Evolutionary conservation across 352 stramenopile genomes (phyloP).

Genomic region (Phytophthora hybrid): DNA sequence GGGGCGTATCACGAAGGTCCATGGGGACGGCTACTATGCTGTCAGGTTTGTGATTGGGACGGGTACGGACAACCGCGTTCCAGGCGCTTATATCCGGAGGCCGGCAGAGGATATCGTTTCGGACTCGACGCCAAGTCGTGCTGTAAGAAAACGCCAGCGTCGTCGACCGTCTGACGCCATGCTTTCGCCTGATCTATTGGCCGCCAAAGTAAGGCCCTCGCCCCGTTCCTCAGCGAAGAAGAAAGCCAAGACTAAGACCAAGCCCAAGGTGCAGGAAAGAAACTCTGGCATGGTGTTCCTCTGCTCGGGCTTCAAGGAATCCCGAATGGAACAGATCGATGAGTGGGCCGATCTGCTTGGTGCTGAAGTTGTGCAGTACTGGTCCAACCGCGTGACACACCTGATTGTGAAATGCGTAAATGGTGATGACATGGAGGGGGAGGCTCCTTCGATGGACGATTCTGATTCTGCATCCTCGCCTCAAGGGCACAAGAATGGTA

Average conservation of each 20-base stretch:
- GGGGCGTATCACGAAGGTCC: constrained; percentile 74
- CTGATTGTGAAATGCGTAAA: constrained; percentile 84
- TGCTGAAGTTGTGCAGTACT: constrained; percentile 59
- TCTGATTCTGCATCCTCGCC: constrained; percentile 29
- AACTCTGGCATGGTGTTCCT: constrained; percentile 60
- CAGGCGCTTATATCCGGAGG: constrained; percentile 49
- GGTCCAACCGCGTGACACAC: constrained; percentile 76
- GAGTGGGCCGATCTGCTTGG: constrained; percentile 52
- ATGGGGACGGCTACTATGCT: constrained; percentile 64
- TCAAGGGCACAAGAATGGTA: constrained; percentile 32
- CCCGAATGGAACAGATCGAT: constrained; percentile 51
- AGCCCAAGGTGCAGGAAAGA: constrained; percentile 24
- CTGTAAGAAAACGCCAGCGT: constrained; percentile 44
- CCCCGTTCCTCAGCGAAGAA: constrained; percentile 19
- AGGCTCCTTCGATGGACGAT: constrained; percentile 31
- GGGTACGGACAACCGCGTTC: constrained; percentile 41
- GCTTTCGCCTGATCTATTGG: constrained; percentile 20
- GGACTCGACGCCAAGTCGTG: constrained; percentile 51
- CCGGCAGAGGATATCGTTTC: constrained; percentile 48
- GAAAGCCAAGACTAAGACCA: constrained; percentile 28
- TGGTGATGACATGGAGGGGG: constrained; percentile 41
- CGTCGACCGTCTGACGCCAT: constrained; percentile 24
- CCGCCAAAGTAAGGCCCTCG: constrained; percentile 15
- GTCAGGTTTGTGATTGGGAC: constrained; percentile 69
- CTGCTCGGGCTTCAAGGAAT: constrained; percentile 64